These are phyloP conservation scores for Tothia fuscella DNA, from an alignment of 2,329 filamentous ascomycete genomes.

Conservation along the genomic window DNA sequence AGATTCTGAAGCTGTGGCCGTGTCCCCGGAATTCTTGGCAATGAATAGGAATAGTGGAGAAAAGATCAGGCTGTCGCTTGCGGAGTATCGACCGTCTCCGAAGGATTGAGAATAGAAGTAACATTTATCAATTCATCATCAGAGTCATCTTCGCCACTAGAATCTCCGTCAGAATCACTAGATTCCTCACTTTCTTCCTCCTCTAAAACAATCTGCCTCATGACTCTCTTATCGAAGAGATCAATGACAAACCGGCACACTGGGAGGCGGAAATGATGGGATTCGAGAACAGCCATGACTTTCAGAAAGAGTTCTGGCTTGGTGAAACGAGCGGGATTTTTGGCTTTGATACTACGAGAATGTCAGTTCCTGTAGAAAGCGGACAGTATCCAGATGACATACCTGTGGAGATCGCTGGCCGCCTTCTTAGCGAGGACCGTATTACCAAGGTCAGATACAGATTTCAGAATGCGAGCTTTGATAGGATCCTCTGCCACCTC, in stretches of 20 bases:
- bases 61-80: too few relatives aligned
- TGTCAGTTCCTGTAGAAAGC: constrained; percentile 3
- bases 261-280: constrained; percentile 77
- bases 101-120: neutral
- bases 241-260: constrained; percentile 86
- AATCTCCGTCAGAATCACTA: constrained; percentile 1
- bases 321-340: constrained; percentile 62
- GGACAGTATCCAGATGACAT: constrained; percentile 17
- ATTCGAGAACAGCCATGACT: constrained; percentile 73
- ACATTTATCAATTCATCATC: neutral
- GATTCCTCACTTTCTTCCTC: constrained; percentile 18
- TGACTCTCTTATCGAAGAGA: constrained; percentile 81
- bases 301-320: constrained; percentile 71
- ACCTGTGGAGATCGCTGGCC: constrained; percentile 61
- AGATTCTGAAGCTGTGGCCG: too few relatives aligned
- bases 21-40: too few relatives aligned
- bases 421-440: constrained; percentile 86
- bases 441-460: constrained; percentile 81
- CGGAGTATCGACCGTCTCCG: too few relatives aligned
- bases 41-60: too few relatives aligned
- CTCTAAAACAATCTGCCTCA: constrained; percentile 73
- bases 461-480: constrained; percentile 66
- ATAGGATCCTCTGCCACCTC: constrained; percentile 36
- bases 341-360: constrained; percentile 55
- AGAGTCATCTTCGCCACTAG: neutral